Base-by-base conservation (phyloP, 2,329 filamentous ascomycete species). In the Sordariomycetes sp. region DNA sequence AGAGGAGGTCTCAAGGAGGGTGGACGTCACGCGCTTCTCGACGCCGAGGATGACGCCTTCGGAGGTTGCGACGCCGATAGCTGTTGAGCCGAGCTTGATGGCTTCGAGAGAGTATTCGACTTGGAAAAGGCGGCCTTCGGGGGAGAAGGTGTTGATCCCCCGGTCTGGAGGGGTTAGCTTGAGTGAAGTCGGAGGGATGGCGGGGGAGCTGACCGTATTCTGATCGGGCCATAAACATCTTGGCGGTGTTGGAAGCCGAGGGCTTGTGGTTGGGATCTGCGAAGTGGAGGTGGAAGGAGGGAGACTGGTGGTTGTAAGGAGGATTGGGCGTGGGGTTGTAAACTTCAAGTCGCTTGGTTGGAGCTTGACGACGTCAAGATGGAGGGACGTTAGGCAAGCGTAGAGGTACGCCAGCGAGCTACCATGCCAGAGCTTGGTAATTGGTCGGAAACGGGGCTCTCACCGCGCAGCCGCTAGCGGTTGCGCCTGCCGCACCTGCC, bases 41-140 rank as follows among this genome's bases (percentile, higher is more conserved):
- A 98, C 92, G 48, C 92, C 92, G 33, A 98, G 82, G 55, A 98
- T 83, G 42, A 96, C 88, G 54, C 92, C 92, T 59, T 93, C 85
- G 38, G 86, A 84, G 32, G 92, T 98, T 51, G 92, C 87, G 47
- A 98, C 88, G 51, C 92, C 92, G 67, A 98, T 98, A 56, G 92
- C 92, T 49, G 92, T 98, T 53, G 86, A 94, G 49, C 92, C 92
- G 48, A 96, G 85, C 73, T 98, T 98, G 78, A 98, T 98, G 64
- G 92, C 92, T 72, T 98, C 92, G 62, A 98, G 83, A 40, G 92
- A 96, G 79, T 98, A 98, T 82, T 98, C 92, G 71, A 98, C 92
- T 72, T 98, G 92, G 77, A 98, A 98, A 63, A 98, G 85, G 66
- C 92, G 92, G 55, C 92, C 92, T 76, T 98, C 92, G 41, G 92